Conservation (phyloP, 805 yeast species). For the Starmera amethionina region DNA sequence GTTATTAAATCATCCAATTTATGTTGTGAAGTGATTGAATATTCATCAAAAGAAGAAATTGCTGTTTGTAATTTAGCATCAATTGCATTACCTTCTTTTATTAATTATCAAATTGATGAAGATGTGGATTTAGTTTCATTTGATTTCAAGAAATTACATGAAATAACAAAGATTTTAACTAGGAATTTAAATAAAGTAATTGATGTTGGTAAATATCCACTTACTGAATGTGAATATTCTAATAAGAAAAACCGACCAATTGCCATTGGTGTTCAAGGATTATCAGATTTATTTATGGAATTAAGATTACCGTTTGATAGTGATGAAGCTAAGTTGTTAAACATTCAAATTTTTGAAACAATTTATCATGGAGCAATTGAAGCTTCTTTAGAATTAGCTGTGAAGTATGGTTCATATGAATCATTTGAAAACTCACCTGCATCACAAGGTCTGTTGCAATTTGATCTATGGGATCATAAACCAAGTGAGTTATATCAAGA, state of each 20-base stretch:
- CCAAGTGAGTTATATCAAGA: constrained; percentile 70
- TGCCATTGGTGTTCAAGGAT: constrained; percentile 93
- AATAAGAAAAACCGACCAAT: constrained; percentile 82
- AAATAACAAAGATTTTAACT: constrained; percentile 64
- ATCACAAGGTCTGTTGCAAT: constrained; percentile 74
- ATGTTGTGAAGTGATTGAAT: constrained; percentile 92
- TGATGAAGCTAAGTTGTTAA: constrained; percentile 58
- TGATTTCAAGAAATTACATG: constrained; percentile 68
- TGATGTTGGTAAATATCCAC: constrained; percentile 78
- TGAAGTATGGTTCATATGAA: constrained; percentile 57
- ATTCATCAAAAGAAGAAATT: constrained; percentile 80
- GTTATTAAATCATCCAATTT: constrained; percentile 87
- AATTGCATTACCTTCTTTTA: constrained; percentile 76
- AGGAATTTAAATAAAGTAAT: constrained; percentile 73
- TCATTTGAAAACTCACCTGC: constrained; percentile 84
- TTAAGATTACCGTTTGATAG: constrained; percentile 81
- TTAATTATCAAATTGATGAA: constrained; percentile 37
- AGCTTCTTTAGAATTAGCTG: constrained; percentile 74
- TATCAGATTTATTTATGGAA: constrained; percentile 78
- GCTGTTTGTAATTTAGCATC: constrained; percentile 96
- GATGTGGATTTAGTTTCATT: constrained; percentile 42
- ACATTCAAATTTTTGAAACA: constrained; percentile 83
- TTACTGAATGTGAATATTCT: constrained; percentile 58
- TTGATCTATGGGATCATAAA: constrained; percentile 73
- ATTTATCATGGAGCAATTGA: constrained; percentile 90